Base-by-base conservation (phyloP, 192 early-diverging fungal species). In the Podila clonocystis region DNA sequence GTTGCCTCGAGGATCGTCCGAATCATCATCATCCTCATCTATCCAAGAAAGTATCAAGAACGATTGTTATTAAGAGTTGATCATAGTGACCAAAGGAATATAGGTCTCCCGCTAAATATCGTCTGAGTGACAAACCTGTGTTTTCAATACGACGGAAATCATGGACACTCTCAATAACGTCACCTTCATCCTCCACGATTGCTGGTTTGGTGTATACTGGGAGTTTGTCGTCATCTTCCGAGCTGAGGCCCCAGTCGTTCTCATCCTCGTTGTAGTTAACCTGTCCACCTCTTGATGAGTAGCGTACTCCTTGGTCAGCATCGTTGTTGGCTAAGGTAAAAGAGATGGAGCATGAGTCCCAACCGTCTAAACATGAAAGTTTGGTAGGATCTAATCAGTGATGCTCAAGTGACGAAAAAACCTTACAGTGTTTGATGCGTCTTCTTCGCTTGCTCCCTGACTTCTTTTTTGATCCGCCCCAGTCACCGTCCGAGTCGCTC, bases 161-260 rank as follows among this genome's bases (percentile, higher is more conserved):
- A 74, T 84, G 77, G n/a, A 91, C 66, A 60, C 82, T 87, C 49
- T 91, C 87, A 59, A 89, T 89, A n/a, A 83, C 83, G 70, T 91
- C 83, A 17, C 82, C 86, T 63, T 91, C 89, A 28, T 87, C 82
- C 50, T 82, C 78, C 65, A 59, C 80, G 8, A 64, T 67, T 19
- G 70, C 62, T 36, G 62, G 62, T 52, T 73, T 74, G 34, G 31
- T 72, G 29, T 72, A 73, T n/a, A 69, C 67, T 29, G 71, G 77
- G 15, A 80, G 77, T 50, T 73, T 80, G 36, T 80, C 77, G 13
- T 80, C 59, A 61, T 61, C 77, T 33, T 80, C 77, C 19, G 77
- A 80, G 41, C 77, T 80, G 11, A 80, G 52, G 8, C 77, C 77
- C 77, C 77, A 80, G 48, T 80, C 77, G 29, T 80, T 80, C 17